Conservation (phyloP, 768 basidiomycete species). For the Infundibulicybe gibba region DNA sequence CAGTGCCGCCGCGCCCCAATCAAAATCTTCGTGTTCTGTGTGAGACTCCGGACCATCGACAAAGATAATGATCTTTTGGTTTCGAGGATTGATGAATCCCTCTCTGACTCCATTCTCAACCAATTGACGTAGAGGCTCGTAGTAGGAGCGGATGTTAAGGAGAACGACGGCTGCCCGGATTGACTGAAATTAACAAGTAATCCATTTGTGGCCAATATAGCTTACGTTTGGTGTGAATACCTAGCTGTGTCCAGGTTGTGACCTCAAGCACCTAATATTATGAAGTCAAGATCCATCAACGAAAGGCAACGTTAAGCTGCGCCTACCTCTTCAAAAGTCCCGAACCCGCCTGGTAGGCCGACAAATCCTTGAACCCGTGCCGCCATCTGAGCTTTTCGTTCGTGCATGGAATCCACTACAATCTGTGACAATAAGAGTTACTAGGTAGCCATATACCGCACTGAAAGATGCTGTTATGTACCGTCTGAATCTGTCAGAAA, state of each 20-base stretch:
- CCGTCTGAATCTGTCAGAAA: too few species aligned
- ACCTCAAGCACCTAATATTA: slow-evolving; percentile 74
- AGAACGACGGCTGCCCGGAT: slow-evolving; percentile 65
- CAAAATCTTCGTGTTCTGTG: slow-evolving; percentile 52
- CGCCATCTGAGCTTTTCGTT: slow-evolving; percentile 92
- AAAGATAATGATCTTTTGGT: slow-evolving; percentile 62
- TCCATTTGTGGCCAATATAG: not conserved
- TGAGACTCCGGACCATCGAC: slow-evolving; percentile 66
- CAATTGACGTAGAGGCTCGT: slow-evolving; percentile 74
- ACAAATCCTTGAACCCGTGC: slow-evolving; percentile 76
- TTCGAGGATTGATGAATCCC: slow-evolving; percentile 70
- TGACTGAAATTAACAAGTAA: not conserved
- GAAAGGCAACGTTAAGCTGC: slow-evolving; percentile 2
- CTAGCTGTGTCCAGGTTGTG: slow-evolving; percentile 91
- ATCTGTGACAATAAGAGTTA: slow-evolving; percentile 38
- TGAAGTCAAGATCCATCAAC: not conserved
- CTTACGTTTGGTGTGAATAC: slow-evolving; percentile 82
- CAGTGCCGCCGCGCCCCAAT: slow-evolving; percentile 77
- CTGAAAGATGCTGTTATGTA: not conserved
- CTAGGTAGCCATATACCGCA: not conserved
- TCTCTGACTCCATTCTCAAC: slow-evolving; percentile 62
- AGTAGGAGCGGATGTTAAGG: slow-evolving; percentile 84
- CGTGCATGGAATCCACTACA: slow-evolving; percentile 79
- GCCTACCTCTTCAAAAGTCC: slow-evolving; percentile 89
- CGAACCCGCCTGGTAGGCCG: slow-evolving; percentile 89